Base-by-base conservation (phyloP, 805 yeast genomes). In the Yamadazyma phyllophila region DNA sequence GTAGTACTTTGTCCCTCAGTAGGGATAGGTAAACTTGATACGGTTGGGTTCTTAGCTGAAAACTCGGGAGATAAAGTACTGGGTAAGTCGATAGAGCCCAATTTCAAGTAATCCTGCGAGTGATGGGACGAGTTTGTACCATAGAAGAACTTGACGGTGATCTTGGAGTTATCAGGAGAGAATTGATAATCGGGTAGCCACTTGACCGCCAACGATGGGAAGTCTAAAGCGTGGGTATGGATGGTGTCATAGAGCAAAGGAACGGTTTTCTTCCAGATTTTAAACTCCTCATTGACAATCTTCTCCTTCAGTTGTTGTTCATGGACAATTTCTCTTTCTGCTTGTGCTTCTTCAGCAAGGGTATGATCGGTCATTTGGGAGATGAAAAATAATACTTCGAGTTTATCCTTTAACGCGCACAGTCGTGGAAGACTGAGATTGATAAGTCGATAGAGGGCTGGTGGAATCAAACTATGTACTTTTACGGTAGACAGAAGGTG, bases 201-300 rank as follows among this genome's bases (percentile, higher is more conserved):
- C 52, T 83, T 80, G 13, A 85, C 76, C 0, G 90, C 72, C 48
- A 87, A 65, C 12, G 88, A 80, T 1, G 96, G 95, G 78, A 82
- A 82, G 43, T 80, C 76, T 20, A 82, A 67, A 7, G 85, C 81
- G 39, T 77, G 77, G 3, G 94, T 84, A 50, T 85, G 82, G 38
- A 88, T 70, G 50, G 84, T 77, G 54, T 83, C 87, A 63, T 88
- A 88, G 48, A 88, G 69, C 52, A 86, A 70, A 2, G 95, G 96
- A 11, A 86, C 83, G 1, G 92, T 78, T 57, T 88, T 87, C 61
- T 88, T 88, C 96, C 96, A 88, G 47, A 83, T 68, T 53, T 74
- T 74, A 71, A 77, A 85, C 65, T 86, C 94, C 63, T 86, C 95
- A 56, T 86, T 86, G 49, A 76, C 72, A 8, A 83, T 63, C 58